Evolutionary conservation across 352 stramenopile species (phyloP).

Genomic region (Poterioochromonas sp.): DNA sequence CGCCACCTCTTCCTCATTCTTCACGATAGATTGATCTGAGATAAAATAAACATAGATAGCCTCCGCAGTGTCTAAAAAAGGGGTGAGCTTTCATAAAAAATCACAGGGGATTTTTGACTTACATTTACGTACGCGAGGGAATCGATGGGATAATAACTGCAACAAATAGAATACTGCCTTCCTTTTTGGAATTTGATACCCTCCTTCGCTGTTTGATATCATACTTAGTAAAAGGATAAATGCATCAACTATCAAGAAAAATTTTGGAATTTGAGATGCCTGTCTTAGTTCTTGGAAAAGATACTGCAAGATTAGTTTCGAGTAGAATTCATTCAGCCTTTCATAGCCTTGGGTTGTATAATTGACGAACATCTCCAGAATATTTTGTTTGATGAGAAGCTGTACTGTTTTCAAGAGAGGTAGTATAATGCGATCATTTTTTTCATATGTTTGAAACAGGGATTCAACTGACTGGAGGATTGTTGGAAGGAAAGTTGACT

Average conservation of each 20-base stretch:
- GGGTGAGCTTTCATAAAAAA: not conserved
- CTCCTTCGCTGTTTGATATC: not conserved
- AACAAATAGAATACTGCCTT: conserved; percentile 53
- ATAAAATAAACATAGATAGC: conserved; percentile 56
- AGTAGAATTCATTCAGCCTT: no score
- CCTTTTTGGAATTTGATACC: not conserved
- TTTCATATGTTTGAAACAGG: conserved; percentile 53
- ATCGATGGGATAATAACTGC: conserved; percentile 66
- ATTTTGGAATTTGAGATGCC: not conserved
- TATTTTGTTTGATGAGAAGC: conserved; percentile 54
- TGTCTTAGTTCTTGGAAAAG: not conserved
- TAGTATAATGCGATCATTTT: conserved; percentile 67
- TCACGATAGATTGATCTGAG: not conserved
- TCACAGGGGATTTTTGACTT: not conserved
- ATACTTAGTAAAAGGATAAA: not conserved
- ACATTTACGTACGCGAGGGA: conserved; percentile 65
- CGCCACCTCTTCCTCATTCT: not conserved
- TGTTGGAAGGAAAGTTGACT: conserved; percentile 58
- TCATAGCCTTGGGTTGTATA: no score
- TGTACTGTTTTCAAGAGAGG: conserved; percentile 73
- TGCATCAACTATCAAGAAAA: not conserved
- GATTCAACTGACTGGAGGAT: conserved; percentile 62
- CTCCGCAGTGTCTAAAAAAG: conserved; percentile 53
- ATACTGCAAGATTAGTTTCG: not conserved
- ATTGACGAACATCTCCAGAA: not conserved